Conservation (phyloP, 169 alveolate genomes). For the Eimeria maxima region DNA sequence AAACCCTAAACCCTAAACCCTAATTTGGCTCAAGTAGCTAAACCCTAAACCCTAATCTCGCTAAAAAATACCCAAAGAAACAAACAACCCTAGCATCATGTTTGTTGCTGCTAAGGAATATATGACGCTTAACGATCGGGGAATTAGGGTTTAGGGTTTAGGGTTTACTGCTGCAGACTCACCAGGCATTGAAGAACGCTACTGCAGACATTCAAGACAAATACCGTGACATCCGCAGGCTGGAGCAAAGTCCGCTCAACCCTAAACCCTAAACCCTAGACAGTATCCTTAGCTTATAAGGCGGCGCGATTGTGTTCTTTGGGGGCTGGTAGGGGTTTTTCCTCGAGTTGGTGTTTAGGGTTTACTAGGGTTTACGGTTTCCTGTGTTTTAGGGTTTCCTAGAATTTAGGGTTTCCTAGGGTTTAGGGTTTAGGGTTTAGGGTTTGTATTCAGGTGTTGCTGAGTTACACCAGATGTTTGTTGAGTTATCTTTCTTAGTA, state of each 20-base stretch:
- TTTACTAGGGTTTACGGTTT: neutral
- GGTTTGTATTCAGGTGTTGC: constrained; percentile 82
- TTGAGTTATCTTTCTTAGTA: constrained; percentile 89
- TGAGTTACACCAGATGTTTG: constrained; percentile 90
- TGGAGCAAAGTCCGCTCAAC: constrained; percentile 85
- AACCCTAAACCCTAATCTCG: neutral
- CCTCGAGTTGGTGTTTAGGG: neutral
- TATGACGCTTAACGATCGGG: neutral
- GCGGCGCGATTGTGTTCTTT: too few species aligned
- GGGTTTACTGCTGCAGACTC: constrained; percentile 81
- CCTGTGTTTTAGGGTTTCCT: too few species aligned
- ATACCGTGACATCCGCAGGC: constrained; percentile 89
- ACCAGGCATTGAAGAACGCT: constrained; percentile 88
- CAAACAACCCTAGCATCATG: too few species aligned
- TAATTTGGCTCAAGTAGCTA: too few species aligned
- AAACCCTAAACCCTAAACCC: constrained; percentile 31
- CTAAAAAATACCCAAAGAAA: neutral
- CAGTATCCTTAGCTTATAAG: neutral
- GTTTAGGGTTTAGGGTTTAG: constrained; percentile 6
- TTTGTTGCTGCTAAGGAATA: neutral
- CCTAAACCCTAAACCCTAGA: constrained; percentile 25
- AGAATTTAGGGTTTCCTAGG: neutral
- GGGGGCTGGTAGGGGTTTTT: neutral
- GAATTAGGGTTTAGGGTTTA: neutral
- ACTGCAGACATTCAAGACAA: constrained; percentile 89